phyloP scores from a whole-genome alignment of 192 early-diverging fungal genomes.

The Coemansia nantahalensis region DNA sequence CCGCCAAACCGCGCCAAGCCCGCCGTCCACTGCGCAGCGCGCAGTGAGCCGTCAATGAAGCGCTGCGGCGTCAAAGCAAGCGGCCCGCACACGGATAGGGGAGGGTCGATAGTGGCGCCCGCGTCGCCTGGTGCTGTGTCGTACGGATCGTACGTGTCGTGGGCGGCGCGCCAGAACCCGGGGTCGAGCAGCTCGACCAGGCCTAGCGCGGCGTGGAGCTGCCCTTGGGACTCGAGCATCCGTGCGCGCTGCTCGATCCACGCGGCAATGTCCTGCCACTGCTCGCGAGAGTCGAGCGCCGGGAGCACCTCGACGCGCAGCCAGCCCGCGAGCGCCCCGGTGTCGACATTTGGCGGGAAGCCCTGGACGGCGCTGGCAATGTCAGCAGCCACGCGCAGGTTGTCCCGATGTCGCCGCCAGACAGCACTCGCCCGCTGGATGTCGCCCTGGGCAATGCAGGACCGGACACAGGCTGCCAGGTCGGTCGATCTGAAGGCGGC shows the following conservation, averaged over 20 bases:
- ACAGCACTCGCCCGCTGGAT: slow-evolving; percentile 36
- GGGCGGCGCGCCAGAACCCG: not conserved
- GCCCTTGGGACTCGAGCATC: slow-evolving; percentile 38
- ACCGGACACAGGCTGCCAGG: slow-evolving; percentile 39
- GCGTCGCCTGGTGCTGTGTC: not conserved
- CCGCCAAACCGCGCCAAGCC: slow-evolving; percentile 10
- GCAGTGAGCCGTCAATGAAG: slow-evolving; percentile 20
- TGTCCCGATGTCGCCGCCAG: slow-evolving; percentile 57
- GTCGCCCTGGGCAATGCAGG: slow-evolving; percentile 48
- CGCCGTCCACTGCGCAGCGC: slow-evolving; percentile 8
- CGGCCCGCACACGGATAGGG: not conserved
- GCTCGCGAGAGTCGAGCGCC: slow-evolving; percentile 13
- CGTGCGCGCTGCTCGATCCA: slow-evolving; percentile 60
- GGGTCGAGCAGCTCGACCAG: slow-evolving; percentile 51
- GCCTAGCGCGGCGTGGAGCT: slow-evolving; percentile 47
- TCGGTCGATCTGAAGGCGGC: slow-evolving; percentile 48
- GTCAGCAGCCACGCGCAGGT: slow-evolving; percentile 31
- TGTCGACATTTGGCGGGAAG: slow-evolving; percentile 36
- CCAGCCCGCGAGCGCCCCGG: slow-evolving; percentile 41
- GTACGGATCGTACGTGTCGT: not conserved
- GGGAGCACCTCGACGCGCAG: slow-evolving; percentile 57
- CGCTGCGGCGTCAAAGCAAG: slow-evolving; percentile 30
- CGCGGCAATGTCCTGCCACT: slow-evolving; percentile 35
- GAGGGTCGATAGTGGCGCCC: no score
- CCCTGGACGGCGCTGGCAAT: slow-evolving; percentile 52